These are phyloP conservation scores for Aspergillus incahuasiensis DNA, from an alignment of 495 filamentous ascomycete genomes.

Conservation along the genomic window DNA sequence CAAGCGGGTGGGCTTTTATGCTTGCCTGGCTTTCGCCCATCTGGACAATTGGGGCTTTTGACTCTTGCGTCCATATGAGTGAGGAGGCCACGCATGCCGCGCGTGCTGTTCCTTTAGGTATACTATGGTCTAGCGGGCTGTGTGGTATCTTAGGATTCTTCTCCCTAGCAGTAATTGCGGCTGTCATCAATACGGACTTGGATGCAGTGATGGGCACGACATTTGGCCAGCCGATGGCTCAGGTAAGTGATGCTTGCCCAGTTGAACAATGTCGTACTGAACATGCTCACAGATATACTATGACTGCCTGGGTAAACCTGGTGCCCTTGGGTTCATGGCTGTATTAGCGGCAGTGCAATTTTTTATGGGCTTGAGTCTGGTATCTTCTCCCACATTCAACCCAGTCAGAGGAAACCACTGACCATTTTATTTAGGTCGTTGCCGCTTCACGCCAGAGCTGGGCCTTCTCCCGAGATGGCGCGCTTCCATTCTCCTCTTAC, in stretches of 20 bases:
- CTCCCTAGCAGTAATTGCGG: slow-evolving; percentile 42
- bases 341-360: slow-evolving; percentile 37
- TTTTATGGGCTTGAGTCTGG: slow-evolving; percentile 43
- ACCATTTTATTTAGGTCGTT: slow-evolving; percentile 33
- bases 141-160: slow-evolving; percentile 51
- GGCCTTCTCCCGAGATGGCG: slow-evolving; percentile 59
- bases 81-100: slow-evolving; percentile 63
- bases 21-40: slow-evolving; percentile 61
- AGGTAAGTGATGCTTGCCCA: slow-evolving; percentile 21
- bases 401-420: neutral
- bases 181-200: slow-evolving; percentile 34
- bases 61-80: slow-evolving; percentile 56
- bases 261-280: neutral
- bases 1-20: slow-evolving; percentile 60
- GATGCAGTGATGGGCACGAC: slow-evolving; percentile 26
- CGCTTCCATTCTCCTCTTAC: slow-evolving; percentile 57
- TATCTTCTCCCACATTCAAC: slow-evolving; percentile 11
- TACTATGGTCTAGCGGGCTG: slow-evolving; percentile 40
- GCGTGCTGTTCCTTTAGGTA: slow-evolving; percentile 58
- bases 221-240: slow-evolving; percentile 44
- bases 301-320: slow-evolving; percentile 40
- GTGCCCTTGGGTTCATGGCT: slow-evolving; percentile 41
- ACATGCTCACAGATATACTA: slow-evolving; percentile 32
- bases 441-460: slow-evolving; percentile 55
- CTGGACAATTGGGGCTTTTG: slow-evolving; percentile 60